Evolutionary conservation across 768 basidiomycete genomes (phyloP), one percentile per base, ranked within the genome.

Genomic region (Tylopilus intermedius): DNA sequence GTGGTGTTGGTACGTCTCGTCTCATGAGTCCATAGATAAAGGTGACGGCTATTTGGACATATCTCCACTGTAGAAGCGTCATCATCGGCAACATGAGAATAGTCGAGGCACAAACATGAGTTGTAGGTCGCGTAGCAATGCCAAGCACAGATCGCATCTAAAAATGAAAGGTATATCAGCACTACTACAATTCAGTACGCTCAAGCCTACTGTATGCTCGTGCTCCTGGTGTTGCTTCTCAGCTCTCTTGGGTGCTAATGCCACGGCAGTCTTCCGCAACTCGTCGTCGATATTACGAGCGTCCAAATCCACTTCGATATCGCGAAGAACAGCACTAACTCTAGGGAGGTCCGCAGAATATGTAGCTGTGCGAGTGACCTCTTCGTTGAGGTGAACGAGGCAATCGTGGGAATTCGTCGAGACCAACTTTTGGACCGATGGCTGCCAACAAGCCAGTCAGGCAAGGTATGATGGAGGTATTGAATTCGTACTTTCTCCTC

Each of bases 401-500:
- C 79, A 82, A 55, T 91, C 88, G 49, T 79, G 74, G 13, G 84
- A 77, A n/a, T 89, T 69, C 3, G 65, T 69, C 26, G 67, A 64
- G 40, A 67, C 58, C 26, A 67, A 10, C 32, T 60, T 54, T 56
- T 58, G 60, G n/a, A 62, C 53, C 22, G 51, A 62, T 29, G 58
- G 51, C 50, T 58, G 45, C 15, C 30, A 46, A 55, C 26, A 41
- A 59, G 73, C 18, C 82, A 79, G 55, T 82, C 83, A 58, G 87
- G 82, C 21, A 79, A 73, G 21, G 24, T 10, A 37, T 32, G 7
- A 3, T 79, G 13, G 44, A 8, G 10, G 5, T 13, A 46, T 29
- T 21, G 15, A 18, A 46, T 38, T 26, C 59, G 26, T 59, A 85
- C 90, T 79, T 93, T 93, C 65, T 92, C 90, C 62, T 93, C 88